Evolutionary conservation across 2,329 filamentous ascomycete genomes (phyloP).

Genomic region (Colletotrichum sp.): DNA sequence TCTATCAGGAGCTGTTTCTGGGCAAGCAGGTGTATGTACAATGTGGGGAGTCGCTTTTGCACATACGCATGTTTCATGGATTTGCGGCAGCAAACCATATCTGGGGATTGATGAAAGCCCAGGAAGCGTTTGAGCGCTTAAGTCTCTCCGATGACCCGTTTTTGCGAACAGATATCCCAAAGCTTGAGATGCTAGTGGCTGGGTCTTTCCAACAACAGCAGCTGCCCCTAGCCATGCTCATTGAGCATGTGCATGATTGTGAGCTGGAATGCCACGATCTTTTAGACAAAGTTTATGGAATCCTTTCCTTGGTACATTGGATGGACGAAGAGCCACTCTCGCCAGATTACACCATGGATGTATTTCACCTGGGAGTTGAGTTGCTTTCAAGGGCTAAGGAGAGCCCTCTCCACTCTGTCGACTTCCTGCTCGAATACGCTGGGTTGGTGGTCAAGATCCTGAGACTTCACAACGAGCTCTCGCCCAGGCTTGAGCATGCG

Average conservation of each 20-base stretch:
- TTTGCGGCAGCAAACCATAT: not conserved
- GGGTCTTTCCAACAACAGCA: not conserved
- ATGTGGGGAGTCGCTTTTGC: not conserved
- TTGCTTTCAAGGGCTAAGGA: not conserved
- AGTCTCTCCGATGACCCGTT: not conserved
- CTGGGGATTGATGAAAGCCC: not conserved
- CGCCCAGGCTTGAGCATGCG: not conserved
- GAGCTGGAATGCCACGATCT: not conserved
- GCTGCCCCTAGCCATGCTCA: accelerated
- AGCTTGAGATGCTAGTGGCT: not conserved
- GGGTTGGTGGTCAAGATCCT: not conserved
- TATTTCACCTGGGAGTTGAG: not conserved
- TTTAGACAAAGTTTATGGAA: not conserved
- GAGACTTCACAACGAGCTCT: not conserved
- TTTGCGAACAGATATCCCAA: not conserved
- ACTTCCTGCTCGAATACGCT: not conserved
- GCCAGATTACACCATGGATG: not conserved
- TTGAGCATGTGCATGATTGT: not conserved
- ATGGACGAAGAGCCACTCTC: not conserved
- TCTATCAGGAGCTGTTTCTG: not conserved
- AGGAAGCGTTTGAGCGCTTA: not conserved
- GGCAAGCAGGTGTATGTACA: not conserved
- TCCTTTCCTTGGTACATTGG: not conserved
- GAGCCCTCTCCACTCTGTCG: not conserved
- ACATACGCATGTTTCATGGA: not conserved